A percentile compares a stretch with the other conserved stretches of the same genome.
These are phyloP conservation scores for Cicer pinnatifidum DNA, from an alignment of 306 rosid genomes.

Conservation along the genomic window DNA sequence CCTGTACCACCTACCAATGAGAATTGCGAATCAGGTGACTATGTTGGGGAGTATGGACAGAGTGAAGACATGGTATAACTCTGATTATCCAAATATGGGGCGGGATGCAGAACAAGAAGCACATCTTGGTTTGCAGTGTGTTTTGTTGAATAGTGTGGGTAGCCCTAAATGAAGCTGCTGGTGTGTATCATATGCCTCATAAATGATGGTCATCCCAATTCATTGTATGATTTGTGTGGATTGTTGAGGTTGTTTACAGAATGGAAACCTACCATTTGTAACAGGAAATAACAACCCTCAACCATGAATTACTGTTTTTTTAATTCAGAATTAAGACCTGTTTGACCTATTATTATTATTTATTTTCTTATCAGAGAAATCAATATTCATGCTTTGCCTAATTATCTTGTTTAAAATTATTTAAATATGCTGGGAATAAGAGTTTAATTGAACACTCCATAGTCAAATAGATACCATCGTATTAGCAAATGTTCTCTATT, in stretches of 20 bases:
- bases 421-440: conserved; percentile 36
- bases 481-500: conserved; percentile 37
- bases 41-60: conserved; percentile 14
- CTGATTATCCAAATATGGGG: conserved; percentile 24
- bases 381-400: conserved; percentile 28
- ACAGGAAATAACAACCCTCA: conserved; percentile 1
- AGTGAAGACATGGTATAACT: conserved; percentile 36
- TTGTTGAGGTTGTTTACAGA: not conserved
- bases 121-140: not conserved
- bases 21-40: too few species aligned
- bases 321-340: not conserved
- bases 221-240: not conserved
- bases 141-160: conserved; percentile 23
- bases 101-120: conserved; percentile 13
- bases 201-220: conserved; percentile 5
- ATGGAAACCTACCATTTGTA: not conserved
- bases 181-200: conserved; percentile 17
- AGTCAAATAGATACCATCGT: conserved; percentile 36
- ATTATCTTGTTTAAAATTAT: conserved; percentile 25
- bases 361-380: conserved; percentile 26
- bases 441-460: conserved; percentile 38
- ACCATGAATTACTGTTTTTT: conserved; percentile 12
- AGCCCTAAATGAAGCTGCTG: conserved; percentile 40
- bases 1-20: too few species aligned
- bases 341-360: conserved; percentile 32